Conservation (phyloP, 768 basidiomycete genomes). For the Termitomyces sp. region DNA sequence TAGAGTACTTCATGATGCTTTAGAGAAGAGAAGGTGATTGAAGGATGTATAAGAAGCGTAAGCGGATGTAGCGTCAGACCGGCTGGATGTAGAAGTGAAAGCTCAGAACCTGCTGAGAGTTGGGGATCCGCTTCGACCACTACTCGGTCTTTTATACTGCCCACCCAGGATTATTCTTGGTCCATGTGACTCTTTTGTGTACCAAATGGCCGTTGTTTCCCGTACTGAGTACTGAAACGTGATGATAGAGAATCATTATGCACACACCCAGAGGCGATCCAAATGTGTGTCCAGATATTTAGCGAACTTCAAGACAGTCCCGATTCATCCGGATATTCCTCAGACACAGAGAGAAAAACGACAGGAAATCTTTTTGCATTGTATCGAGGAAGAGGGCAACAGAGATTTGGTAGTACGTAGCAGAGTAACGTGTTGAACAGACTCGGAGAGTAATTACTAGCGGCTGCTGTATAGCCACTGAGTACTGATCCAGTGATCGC, state of each 20-base stretch:
- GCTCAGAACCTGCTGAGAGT: constrained; percentile 17
- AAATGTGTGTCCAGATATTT: neutral
- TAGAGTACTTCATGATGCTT: constrained; percentile 15
- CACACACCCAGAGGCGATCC: neutral
- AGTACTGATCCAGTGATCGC: too few species aligned
- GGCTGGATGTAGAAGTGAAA: constrained; percentile 11
- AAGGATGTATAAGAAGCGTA: neutral
- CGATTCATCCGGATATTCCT: too few species aligned
- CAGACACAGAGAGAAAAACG: too few species aligned
- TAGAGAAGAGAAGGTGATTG: neutral
- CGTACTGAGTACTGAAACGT: neutral
- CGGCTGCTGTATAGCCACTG: too few species aligned
- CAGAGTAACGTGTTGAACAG: too few species aligned
- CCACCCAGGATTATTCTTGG: neutral
- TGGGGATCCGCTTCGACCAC: neutral
- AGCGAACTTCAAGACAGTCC: too few species aligned
- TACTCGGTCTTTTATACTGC: constrained; percentile 3
- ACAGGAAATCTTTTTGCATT: too few species aligned
- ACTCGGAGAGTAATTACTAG: too few species aligned
- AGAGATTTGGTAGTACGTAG: too few species aligned
- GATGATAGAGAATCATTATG: neutral
- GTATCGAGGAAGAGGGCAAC: too few species aligned
- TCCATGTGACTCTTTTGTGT: neutral
- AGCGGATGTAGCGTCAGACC: constrained; percentile 11
- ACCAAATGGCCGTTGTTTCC: neutral